phyloP scores from a whole-genome alignment of 2,329 filamentous ascomycete species.

The Pseudonectria buxi region DNA sequence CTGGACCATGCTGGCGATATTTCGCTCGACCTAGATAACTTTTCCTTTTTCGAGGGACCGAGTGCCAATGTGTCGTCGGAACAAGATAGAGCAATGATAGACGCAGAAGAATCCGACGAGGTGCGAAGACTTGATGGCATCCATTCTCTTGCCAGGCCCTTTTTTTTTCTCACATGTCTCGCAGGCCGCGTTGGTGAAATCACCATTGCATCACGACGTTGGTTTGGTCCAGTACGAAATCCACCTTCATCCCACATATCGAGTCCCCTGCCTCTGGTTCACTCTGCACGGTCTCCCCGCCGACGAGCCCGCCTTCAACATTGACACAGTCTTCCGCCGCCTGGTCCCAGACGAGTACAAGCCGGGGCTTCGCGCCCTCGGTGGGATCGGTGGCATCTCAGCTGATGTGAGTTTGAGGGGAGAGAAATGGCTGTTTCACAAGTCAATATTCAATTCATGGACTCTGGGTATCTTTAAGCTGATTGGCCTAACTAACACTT shows the following conservation, averaged over 20 bases:
- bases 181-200: constrained; percentile 36
- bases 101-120: constrained; percentile 45
- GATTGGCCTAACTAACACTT: constrained; percentile 33
- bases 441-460: constrained; percentile 20
- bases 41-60: constrained; percentile 35
- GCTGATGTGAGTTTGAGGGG: constrained; percentile 56
- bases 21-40: constrained; percentile 36
- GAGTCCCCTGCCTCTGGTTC: constrained; percentile 71
- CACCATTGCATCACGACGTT: constrained; percentile 25
- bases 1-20: constrained; percentile 38
- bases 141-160: constrained; percentile 4
- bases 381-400: constrained; percentile 67
- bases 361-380: constrained; percentile 50
- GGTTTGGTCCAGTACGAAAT: constrained; percentile 64
- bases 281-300: constrained; percentile 52
- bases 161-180: constrained; percentile 14
- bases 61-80: constrained; percentile 13
- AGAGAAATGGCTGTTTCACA: constrained; percentile 17
- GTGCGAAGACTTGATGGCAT: constrained; percentile 27
- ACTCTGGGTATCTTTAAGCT: constrained; percentile 23
- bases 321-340: constrained; percentile 64
- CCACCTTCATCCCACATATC: constrained; percentile 67
- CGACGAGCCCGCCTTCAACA: constrained; percentile 49
- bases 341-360: constrained; percentile 64
- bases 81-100: constrained; percentile 41